phyloP scores from a whole-genome alignment of 2,329 filamentous ascomycete genomes.

The Apiospora arundinis region DNA sequence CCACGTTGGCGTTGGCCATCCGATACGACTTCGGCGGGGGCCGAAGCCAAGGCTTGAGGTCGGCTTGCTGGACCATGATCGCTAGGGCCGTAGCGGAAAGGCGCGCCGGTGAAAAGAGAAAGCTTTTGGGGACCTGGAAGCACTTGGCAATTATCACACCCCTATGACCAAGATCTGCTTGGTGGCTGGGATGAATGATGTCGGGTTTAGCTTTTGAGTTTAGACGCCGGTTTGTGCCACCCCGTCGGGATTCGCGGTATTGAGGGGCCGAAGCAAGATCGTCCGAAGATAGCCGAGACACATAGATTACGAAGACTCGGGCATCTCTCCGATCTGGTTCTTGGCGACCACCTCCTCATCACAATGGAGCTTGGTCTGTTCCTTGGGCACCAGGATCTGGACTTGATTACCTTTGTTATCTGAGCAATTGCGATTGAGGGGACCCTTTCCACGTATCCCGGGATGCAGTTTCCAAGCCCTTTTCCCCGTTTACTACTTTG shows the following conservation, averaged over 20 bases:
- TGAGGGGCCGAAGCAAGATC: not conserved
- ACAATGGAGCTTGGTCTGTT: not conserved
- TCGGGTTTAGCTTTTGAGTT: not conserved
- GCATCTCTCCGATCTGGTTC: not conserved
- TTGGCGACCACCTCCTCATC: not conserved
- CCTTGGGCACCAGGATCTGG: too few relatives aligned
- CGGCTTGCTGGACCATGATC: slow-evolving; percentile 32
- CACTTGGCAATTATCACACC: not conserved
- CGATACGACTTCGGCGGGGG: slow-evolving; percentile 29
- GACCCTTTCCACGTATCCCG: not conserved
- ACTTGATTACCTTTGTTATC: not conserved
- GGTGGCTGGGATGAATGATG: not conserved
- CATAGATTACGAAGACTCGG: not conserved
- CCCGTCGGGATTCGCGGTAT: not conserved
- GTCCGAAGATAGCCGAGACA: not conserved
- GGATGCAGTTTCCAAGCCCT: too few relatives aligned
- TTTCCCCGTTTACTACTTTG: not conserved
- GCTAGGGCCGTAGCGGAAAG: not conserved
- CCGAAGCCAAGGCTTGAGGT: slow-evolving; percentile 36
- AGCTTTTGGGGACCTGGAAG: not conserved
- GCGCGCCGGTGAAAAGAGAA: not conserved
- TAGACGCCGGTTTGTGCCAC: not conserved
- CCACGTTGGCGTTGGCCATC: slow-evolving; percentile 33
- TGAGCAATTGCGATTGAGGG: not conserved
- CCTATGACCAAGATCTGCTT: not conserved